Evolutionary conservation across 148 eudicot genomes (phyloP).

Genomic region (Chenopodium suecicum): DNA sequence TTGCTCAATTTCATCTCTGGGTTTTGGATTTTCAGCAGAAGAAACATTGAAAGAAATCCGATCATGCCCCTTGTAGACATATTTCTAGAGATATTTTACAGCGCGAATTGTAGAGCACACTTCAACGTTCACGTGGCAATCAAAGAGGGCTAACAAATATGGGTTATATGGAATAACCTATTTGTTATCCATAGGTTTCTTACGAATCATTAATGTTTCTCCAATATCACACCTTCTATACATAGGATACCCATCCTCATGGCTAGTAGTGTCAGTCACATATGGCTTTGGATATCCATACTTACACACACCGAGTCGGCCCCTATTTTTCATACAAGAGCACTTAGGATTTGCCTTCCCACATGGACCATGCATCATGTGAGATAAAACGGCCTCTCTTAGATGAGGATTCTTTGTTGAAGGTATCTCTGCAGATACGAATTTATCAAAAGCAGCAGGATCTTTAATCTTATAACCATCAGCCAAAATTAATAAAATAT

Average conservation of each 20-base stretch:
- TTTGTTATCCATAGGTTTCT: not conserved
- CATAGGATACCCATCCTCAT: not conserved
- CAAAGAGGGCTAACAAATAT: not conserved
- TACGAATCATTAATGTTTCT: not conserved
- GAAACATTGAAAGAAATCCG: no score
- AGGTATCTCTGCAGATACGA: not conserved
- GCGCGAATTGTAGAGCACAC: not conserved
- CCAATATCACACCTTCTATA: no score
- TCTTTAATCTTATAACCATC: not conserved
- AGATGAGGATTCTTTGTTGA: not conserved
- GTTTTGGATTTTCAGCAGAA: no score
- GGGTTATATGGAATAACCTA: slow-evolving; percentile 5
- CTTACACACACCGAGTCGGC: not conserved
- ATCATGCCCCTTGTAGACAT: no score
- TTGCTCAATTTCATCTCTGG: no score
- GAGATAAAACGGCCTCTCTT: not conserved
- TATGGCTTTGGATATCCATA: not conserved
- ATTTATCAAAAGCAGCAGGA: not conserved
- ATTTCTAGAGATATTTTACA: not conserved
- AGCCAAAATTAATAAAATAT: not conserved
- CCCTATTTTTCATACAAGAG: not conserved
- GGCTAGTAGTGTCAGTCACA: not conserved
- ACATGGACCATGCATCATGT: slow-evolving; percentile 17
- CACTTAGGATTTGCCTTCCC: not conserved
- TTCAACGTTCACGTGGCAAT: not conserved